These are phyloP conservation scores for Boletus speciosus DNA, from an alignment of 768 basidiomycete genomes.

Conservation along the genomic window DNA sequence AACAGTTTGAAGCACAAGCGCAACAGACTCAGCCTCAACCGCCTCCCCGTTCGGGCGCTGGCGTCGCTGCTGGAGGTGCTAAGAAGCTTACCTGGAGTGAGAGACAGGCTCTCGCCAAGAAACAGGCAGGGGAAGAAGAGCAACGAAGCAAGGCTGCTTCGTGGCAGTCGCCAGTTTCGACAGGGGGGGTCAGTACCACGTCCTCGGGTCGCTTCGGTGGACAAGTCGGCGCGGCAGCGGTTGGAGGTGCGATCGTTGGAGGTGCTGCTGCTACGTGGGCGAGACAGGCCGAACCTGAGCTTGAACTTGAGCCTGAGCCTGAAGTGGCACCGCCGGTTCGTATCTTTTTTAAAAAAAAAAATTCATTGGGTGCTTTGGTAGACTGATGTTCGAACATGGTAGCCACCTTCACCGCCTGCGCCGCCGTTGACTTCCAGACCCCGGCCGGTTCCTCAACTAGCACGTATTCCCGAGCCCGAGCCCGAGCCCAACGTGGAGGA, in stretches of 20 bases:
- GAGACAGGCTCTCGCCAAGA: slow-evolving; percentile 87
- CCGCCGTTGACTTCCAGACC: slow-evolving; percentile 22
- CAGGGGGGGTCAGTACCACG: slow-evolving; percentile 29
- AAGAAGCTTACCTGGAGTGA: slow-evolving; percentile 95
- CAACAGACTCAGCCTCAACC: slow-evolving; percentile 31
- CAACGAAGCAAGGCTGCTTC: slow-evolving; percentile 56
- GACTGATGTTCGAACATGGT: slow-evolving; percentile 2
- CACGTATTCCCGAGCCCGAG: slow-evolving; percentile 19
- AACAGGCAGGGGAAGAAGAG: slow-evolving; percentile 78
- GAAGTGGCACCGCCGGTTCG: slow-evolving; percentile 32
- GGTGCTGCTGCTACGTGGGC: slow-evolving; percentile 25
- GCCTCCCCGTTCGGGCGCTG: slow-evolving; percentile 18
- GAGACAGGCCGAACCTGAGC: slow-evolving; percentile 22
- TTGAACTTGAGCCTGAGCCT: slow-evolving; percentile 29
- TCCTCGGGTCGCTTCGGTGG: slow-evolving; percentile 39
- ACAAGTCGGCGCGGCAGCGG: slow-evolving; percentile 28
- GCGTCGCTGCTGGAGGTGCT: slow-evolving; percentile 31
- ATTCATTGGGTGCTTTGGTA: too few relatives aligned
- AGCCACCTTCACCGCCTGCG: slow-evolving; percentile 30
- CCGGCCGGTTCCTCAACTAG: slow-evolving; percentile 16
- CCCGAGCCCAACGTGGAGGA: slow-evolving; percentile 22
- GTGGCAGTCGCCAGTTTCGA: slow-evolving; percentile 37
- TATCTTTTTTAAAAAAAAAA: neutral
- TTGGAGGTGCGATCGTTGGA: slow-evolving; percentile 31
- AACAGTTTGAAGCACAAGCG: slow-evolving; percentile 53